These are phyloP conservation scores for Suillus placidus DNA, from an alignment of 768 basidiomycete species.

Conservation along the genomic window DNA sequence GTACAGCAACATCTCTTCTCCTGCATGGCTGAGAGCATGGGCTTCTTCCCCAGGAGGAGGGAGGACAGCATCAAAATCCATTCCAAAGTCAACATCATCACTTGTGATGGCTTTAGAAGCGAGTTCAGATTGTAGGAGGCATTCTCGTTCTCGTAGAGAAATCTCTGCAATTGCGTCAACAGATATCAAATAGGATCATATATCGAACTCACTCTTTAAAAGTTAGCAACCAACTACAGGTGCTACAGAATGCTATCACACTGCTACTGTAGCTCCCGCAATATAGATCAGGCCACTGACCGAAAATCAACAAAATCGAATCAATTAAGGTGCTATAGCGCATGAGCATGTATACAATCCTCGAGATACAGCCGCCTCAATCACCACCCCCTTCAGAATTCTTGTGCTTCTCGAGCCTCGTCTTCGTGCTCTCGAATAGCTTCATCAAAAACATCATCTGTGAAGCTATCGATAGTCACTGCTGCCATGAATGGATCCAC, in stretches of 20 bases:
- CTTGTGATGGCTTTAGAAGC: too few relatives aligned
- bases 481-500: slow-evolving; percentile 4
- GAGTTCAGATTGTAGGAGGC: too few relatives aligned
- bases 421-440: slow-evolving; percentile 8
- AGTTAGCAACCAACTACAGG: slow-evolving; percentile 3
- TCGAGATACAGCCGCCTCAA: neutral
- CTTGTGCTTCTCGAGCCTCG: neutral
- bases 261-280: slow-evolving; percentile 1
- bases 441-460: slow-evolving; percentile 4
- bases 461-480: neutral
- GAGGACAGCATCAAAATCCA: too few relatives aligned
- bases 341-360: neutral
- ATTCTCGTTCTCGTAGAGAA: too few relatives aligned
- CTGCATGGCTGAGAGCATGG: too few relatives aligned
- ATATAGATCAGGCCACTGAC: neutral
- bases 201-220: too few relatives aligned
- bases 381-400: slow-evolving; percentile 1
- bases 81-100: too few relatives aligned
- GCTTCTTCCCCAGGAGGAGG: too few relatives aligned
- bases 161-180: too few relatives aligned
- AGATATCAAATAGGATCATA: too few relatives aligned
- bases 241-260: neutral
- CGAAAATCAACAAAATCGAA: neutral
- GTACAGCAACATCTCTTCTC: too few relatives aligned
- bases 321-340: neutral